Evolutionary conservation across 1,284 basidiomycete species (phyloP), one percentile per base, ranked within the genome.

Genomic region (Irpex sp.): DNA sequence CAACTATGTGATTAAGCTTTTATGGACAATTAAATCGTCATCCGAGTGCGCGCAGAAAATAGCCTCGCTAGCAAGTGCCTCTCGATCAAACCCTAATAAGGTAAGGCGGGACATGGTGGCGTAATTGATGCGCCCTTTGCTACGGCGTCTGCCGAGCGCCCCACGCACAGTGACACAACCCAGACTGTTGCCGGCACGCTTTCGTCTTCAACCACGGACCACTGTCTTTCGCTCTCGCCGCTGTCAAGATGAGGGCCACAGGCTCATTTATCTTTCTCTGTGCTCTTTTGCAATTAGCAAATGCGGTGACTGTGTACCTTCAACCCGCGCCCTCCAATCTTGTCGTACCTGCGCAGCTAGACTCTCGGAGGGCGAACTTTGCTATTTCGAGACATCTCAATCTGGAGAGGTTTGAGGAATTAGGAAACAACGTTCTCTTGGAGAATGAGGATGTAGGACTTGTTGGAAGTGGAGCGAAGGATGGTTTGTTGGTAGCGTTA

Each of bases 321-420:
- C 79, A 79, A 61, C 78, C 80, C 13, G 65, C 72, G 5, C 69
- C 77, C 0, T 15, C 39, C 39, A 43, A 43, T 43, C 68, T 70
- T 9, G 65, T 77, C 47, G 66, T 78, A 43, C 75, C 72, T 1
- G 69, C 78, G 9, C 73, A 65, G 15, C 72, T 86, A n/a, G 79
- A 82, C 15, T 76, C 79, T 26, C 77, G 81, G 39, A 79, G 85
- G 61, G 86, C 87, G 58, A 86, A 82, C 68, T 78, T 82, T 37
- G 81, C 79, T 5, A 77, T 92, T 43, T 82, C 89, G 19, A 83
- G 82, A 62, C 89, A 92, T 70, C 81, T 92, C 15, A 85, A 86
- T 21, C 80, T 93, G 3, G 90, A 92, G 66, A 75, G 76, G 33
- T 87, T 87, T 66, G 88, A 90, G 69, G 76, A 79, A 43, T 69